Evolutionary conservation across 2,329 filamentous ascomycete genomes (phyloP), one percentile per base, ranked within the genome.

Genomic region (Pezicula carpinea): DNA sequence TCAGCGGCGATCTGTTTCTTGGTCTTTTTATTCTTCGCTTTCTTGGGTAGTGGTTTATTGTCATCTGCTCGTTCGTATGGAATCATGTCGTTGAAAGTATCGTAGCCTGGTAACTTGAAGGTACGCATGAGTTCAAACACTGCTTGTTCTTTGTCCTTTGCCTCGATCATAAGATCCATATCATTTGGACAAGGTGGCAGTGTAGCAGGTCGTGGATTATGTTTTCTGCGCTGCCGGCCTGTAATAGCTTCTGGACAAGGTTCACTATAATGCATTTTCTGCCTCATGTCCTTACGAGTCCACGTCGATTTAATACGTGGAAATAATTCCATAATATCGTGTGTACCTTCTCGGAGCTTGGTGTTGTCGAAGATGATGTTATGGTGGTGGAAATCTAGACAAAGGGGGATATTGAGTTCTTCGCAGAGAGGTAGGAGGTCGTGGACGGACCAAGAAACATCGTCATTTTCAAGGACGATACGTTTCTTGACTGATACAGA

Each of bases 141-240:
- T 0, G 92, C 90, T 66, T 97, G 92, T 64, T 97, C 92, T 67
- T 97, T 97, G 62, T 96, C 92, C 65, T 97, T 97, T 40, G 92
- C 92, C 69, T 97, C 92, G 50, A 97, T 96, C 92, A 97, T 97
- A n/a, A 97, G 73, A 61, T 96, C 92, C 85, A 95, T 93, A 26
- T 86, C 83, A 1, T 80, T 71, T 4, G 83, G 75, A 59, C 92
- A 96, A 0, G 92, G 91, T 1, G 92, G 92, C 1, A 97, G 67
- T 1, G 83, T 87, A 54, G 76, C 76, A 2, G 95, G 89, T 7
- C 92, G 79, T 0, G 89, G 77, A 31, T 83, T 89, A 61, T 97
- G 92, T 66, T 95, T 96, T 49, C 92, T 79, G 22, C 91, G 75
- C 55, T 95, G 85, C 0, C 82, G 77, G 0, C 77, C 78, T 1